phyloP scores from a whole-genome alignment of 352 stramenopile genomes.

The Globisporangium apiculatum region DNA sequence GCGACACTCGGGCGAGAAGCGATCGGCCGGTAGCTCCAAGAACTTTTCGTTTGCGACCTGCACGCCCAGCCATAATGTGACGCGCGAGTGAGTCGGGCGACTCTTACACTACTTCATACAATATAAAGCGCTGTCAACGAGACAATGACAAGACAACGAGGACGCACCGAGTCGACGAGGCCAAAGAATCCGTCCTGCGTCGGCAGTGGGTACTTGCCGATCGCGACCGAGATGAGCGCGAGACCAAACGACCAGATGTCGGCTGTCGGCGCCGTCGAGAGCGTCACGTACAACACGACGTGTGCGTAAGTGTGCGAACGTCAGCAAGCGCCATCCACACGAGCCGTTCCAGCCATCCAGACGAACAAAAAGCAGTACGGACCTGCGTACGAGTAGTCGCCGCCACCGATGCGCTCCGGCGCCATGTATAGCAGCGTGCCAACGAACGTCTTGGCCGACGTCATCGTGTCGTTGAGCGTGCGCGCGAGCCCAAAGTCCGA shows the following conservation, averaged over 20 bases:
- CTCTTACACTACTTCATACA: no score
- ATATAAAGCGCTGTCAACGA: no score
- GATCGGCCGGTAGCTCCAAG: constrained; percentile 50
- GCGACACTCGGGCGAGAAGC: constrained; percentile 61
- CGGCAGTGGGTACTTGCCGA: constrained; percentile 78
- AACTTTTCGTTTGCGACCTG: constrained; percentile 78
- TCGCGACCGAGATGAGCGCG: constrained; percentile 66
- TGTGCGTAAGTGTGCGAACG: constrained; percentile 1
- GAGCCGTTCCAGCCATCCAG: neutral
- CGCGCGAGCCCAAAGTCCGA: constrained; percentile 83
- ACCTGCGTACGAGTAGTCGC: constrained; percentile 87
- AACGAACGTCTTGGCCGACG: constrained; percentile 88
- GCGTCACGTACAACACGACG: no score
- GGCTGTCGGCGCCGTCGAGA: constrained; percentile 11
- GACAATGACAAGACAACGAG: neutral
- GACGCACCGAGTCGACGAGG: constrained; percentile 63
- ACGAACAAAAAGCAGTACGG: neutral
- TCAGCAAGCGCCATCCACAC: neutral
- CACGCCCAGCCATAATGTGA: neutral
- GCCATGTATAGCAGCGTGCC: constrained; percentile 94
- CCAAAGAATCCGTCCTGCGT: constrained; percentile 86
- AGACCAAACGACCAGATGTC: constrained; percentile 85
- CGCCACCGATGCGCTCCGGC: constrained; percentile 89
- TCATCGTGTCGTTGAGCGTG: constrained; percentile 69
- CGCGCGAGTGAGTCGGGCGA: no score